Evolutionary conservation across 768 basidiomycete species (phyloP).

Genomic region (Hericium rajendrae): DNA sequence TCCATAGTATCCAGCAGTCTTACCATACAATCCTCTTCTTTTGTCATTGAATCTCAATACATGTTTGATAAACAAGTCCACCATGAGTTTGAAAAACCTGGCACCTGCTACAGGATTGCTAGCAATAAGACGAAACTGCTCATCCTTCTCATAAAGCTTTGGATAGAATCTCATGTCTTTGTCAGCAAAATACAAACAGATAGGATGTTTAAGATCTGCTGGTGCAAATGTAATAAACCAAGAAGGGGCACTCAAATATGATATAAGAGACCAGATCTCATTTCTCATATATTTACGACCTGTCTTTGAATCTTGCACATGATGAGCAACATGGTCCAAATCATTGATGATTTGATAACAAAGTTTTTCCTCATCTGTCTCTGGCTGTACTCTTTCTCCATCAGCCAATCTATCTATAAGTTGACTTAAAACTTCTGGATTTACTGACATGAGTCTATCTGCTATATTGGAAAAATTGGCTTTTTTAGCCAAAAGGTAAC

Average conservation of each 20-base stretch:
- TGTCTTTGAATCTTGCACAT: conserved; percentile 12
- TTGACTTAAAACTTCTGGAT: background rate
- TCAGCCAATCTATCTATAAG: background rate
- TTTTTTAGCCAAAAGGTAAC: conserved; percentile 7
- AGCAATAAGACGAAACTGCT: conserved; percentile 2
- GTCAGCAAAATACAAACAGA: conserved; percentile 12
- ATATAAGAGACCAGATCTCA: conserved; percentile 14
- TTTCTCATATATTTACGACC: conserved; percentile 8
- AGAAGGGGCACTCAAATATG: conserved; percentile 6
- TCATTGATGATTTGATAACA: conserved; percentile 8
- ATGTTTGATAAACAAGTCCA: conserved; percentile 9
- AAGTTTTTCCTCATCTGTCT: conserved; percentile 2
- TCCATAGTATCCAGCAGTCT: conserved; percentile 14
- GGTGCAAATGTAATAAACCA: conserved; percentile 19
- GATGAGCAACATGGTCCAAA: conserved; percentile 7
- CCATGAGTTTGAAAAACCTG: conserved; percentile 13
- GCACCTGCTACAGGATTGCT: conserved; percentile 13
- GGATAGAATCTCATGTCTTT: background rate
- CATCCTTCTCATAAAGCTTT: background rate
- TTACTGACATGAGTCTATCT: background rate
- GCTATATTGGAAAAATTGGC: conserved; percentile 5
- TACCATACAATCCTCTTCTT: conserved; percentile 10
- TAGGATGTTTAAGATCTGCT: conserved; percentile 13
- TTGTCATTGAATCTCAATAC: background rate
- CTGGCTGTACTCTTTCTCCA: background rate